Conservation (phyloP, 2,329 filamentous ascomycete genomes). For the Tolypocladium tropicale region DNA sequence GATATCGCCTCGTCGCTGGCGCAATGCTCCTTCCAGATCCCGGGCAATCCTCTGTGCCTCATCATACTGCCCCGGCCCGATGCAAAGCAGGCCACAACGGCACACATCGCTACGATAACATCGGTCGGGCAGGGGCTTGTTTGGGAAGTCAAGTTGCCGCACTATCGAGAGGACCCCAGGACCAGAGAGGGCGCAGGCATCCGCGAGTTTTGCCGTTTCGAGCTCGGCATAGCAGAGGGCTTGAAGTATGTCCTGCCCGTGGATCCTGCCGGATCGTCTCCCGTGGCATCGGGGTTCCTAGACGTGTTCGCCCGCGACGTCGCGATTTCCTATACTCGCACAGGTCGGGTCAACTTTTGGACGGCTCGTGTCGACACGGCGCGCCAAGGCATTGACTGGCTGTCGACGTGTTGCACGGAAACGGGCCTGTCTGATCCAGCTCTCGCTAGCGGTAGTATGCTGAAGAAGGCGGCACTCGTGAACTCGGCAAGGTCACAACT, state of each 20-base stretch:
- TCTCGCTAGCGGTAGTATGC: constrained; percentile 74
- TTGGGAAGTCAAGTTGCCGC: constrained; percentile 64
- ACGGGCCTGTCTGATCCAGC: constrained; percentile 65
- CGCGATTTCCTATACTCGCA: constrained; percentile 71
- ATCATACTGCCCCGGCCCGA: constrained; percentile 59
- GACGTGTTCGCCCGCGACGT: constrained; percentile 81
- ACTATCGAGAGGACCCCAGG: constrained; percentile 21
- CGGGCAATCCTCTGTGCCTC: constrained; percentile 69
- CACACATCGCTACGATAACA: constrained; percentile 73
- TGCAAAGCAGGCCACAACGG: constrained; percentile 42
- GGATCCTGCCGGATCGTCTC: constrained; percentile 69
- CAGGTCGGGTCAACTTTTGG: constrained; percentile 73
- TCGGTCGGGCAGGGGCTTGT: constrained; percentile 70
- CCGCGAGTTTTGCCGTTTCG: constrained; percentile 60
- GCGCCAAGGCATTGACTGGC: constrained; percentile 61
- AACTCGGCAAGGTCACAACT: constrained; percentile 62
- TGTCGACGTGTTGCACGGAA: constrained; percentile 71
- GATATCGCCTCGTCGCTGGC: constrained; percentile 46
- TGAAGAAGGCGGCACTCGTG: constrained; percentile 78
- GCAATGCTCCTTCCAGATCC: constrained; percentile 39
- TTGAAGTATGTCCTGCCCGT: constrained; percentile 66
- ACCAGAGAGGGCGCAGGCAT: constrained; percentile 27
- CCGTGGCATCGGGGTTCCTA: constrained; percentile 65
- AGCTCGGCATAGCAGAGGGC: constrained; percentile 49
- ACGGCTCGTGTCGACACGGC: constrained; percentile 61